Evolutionary conservation across 306 rosid species (phyloP).

Genomic region (Hylodesmum podocarpum): DNA sequence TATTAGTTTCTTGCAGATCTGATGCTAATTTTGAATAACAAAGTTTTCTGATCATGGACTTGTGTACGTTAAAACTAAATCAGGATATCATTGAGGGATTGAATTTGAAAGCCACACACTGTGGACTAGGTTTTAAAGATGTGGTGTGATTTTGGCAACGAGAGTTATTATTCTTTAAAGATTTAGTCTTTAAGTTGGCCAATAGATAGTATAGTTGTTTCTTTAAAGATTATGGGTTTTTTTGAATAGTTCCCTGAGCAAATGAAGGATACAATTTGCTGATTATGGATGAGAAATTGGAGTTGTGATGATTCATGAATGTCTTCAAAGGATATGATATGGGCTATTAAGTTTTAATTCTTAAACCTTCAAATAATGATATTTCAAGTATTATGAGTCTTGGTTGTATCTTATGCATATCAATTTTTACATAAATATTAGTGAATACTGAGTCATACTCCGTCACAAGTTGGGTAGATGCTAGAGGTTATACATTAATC

Average conservation of each 20-base stretch:
- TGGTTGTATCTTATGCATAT: background rate
- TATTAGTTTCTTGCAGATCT: conserved; percentile 17
- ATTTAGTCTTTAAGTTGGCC: conserved; percentile 1
- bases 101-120: background rate
- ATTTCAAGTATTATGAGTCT: background rate
- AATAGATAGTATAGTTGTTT: background rate
- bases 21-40: background rate
- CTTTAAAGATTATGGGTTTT: background rate
- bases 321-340: background rate
- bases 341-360: background rate
- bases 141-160: conserved; percentile 8
- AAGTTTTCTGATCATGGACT: background rate
- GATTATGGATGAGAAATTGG: conserved; percentile 3
- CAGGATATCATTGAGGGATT: background rate
- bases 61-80: background rate
- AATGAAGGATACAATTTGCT: background rate
- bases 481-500: background rate
- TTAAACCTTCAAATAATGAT: background rate
- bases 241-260: background rate
- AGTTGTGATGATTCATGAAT: background rate
- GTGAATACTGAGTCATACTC: background rate
- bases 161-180: background rate
- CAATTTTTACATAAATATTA: background rate
- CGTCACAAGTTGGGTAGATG: background rate
- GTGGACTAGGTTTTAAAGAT: background rate